These are phyloP conservation scores for Penicillium paneum DNA, from an alignment of 2,329 filamentous ascomycete species.

Conservation along the genomic window DNA sequence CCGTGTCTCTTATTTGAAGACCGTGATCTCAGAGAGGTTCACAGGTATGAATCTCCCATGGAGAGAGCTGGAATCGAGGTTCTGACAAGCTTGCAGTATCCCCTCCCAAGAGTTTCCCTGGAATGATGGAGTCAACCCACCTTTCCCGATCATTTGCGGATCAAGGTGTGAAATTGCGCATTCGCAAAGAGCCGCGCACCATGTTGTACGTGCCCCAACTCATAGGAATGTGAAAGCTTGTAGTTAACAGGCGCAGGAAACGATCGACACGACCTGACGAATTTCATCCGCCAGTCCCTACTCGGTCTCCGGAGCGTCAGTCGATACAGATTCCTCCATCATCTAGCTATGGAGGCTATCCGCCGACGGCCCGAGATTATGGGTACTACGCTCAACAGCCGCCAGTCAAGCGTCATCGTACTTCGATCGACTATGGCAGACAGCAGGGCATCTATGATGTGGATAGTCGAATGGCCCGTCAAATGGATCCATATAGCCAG, in stretches of 20 bases:
- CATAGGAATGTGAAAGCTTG: background rate
- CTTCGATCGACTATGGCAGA: slow-evolving; percentile 38
- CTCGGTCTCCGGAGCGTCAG: slow-evolving; percentile 39
- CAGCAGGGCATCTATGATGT: slow-evolving; percentile 37
- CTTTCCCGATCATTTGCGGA: slow-evolving; percentile 80
- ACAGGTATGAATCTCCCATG: slow-evolving; percentile 48
- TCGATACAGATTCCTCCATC: slow-evolving; percentile 35
- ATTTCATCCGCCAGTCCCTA: slow-evolving; percentile 34
- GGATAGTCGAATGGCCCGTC: slow-evolving; percentile 37
- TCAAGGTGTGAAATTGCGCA: slow-evolving; percentile 76
- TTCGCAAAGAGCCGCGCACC: slow-evolving; percentile 78
- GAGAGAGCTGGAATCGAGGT: background rate
- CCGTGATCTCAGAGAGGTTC: slow-evolving; percentile 64
- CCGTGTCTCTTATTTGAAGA: slow-evolving; percentile 52
- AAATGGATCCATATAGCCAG: slow-evolving; percentile 38
- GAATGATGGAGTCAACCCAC: slow-evolving; percentile 77
- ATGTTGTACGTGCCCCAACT: slow-evolving; percentile 34
- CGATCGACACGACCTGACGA: slow-evolving; percentile 39
- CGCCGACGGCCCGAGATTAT: slow-evolving; percentile 35
- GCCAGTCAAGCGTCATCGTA: slow-evolving; percentile 40
- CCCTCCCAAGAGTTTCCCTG: slow-evolving; percentile 67
- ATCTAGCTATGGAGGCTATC: slow-evolving; percentile 32
- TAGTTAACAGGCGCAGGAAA: slow-evolving; percentile 35
- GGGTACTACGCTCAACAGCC: slow-evolving; percentile 31
- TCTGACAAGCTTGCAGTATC: slow-evolving; percentile 32